Base-by-base conservation (phyloP, 306 rosid genomes). In the Arachis stenosperma region DNA sequence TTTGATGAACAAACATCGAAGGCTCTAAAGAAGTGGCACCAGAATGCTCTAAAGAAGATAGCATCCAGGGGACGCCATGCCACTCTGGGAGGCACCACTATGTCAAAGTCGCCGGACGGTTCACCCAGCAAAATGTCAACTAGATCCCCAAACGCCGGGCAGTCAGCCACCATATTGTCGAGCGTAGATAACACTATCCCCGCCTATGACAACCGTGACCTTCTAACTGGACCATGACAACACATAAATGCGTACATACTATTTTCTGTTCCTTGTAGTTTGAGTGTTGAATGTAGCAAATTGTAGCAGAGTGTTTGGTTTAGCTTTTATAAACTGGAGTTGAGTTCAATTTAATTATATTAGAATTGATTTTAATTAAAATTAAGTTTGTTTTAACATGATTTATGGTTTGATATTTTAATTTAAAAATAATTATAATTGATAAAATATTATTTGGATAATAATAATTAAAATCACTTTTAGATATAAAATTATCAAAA, bases 1-100 rank as follows among this genome's bases (percentile, higher is more conserved):
- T 94, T 94, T 47, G 99, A 94, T 17, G 97, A 94, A 0, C 96
- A 94, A 83, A 94, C 99, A 51, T 89, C 97, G 11, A 91, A 78
- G 80, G 99, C 99, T 0, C 54, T 94, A 54, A 85, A 79, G 75
- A 55, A 75, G 40, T 94, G 99, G 99, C 99, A 85, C 44, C 82
- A 81, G 74, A 89, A 90, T 40, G 99, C 97, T 29, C 73, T 84
- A 6, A 86, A 84, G 83, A 93, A 82, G 88, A 83, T 78, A 67
- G 48, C 5, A 6, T 88, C 82, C 0, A 81, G 65, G 42, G 79
- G 71, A 43, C 73, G 57, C 6, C 36, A 70, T 12, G 3, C 62
- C 3, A 51, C 72, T 1, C 41, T 84, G 41, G 91, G 91, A 7
- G 85, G 73, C 6, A 70, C 71, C 67, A 33, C 37, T 4, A 33